These are phyloP conservation scores for Strigomonas galati DNA, from an alignment of 208 protist genomes.

Conservation along the genomic window DNA sequence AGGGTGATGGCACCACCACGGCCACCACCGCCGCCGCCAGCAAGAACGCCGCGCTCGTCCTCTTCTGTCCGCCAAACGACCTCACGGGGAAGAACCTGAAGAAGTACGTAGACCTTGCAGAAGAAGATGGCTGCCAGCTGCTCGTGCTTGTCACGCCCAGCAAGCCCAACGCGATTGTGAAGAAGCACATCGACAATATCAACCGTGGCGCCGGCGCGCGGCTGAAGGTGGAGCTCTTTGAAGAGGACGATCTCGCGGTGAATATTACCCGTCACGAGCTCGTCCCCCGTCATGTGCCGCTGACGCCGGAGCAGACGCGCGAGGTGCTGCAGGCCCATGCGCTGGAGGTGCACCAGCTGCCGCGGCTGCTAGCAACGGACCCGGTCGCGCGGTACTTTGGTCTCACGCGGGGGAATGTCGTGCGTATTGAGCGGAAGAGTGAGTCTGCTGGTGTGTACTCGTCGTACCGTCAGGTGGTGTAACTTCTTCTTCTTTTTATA, in stretches of 20 bases:
- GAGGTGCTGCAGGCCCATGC: constrained; percentile 90
- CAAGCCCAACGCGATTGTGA: constrained; percentile 65
- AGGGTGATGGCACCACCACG: constrained; percentile 8
- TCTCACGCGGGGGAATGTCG: constrained; percentile 87
- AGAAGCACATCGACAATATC: constrained; percentile 62
- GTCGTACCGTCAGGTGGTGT: constrained; percentile 97
- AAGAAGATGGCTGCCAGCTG: constrained; percentile 44
- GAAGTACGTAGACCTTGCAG: constrained; percentile 40
- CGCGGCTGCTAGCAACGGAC: constrained; percentile 93
- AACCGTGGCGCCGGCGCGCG: constrained; percentile 50
- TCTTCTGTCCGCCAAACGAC: constrained; percentile 54
- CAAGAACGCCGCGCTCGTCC: constrained; percentile 59
- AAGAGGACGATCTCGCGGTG: constrained; percentile 94
- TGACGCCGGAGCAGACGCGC: constrained; percentile 84
- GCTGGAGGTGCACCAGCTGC: constrained; percentile 94
- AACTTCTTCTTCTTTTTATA: constrained; percentile 15
- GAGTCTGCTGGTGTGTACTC: constrained; percentile 98
- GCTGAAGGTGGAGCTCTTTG: constrained; percentile 92
- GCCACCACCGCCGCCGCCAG: background rate
- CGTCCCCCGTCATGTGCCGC: constrained; percentile 94
- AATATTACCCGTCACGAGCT: constrained; percentile 98
- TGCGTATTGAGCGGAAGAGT: constrained; percentile 96
- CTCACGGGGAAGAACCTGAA: constrained; percentile 68
- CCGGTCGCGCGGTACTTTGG: constrained; percentile 97
- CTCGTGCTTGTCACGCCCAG: constrained; percentile 63